Conservation (phyloP, 176 grass and related monocot species). For the Cenchrus purpureus region DNA sequence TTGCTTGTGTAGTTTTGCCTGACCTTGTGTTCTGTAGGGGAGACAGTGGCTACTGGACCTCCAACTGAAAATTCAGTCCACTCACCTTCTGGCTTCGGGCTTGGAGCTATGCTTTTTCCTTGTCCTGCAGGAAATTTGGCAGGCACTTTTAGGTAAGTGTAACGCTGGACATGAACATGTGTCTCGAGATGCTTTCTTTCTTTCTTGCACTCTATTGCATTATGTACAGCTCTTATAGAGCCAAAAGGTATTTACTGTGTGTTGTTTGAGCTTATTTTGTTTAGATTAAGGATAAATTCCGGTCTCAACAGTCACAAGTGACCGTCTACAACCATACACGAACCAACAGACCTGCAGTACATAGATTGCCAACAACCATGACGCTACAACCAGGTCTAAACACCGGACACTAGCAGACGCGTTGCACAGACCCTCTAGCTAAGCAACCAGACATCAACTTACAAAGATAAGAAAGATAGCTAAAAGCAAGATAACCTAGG, state of each 20-base stretch:
- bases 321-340: no score
- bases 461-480: no score
- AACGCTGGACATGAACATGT: constrained; percentile 42
- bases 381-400: no score
- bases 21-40: constrained; percentile 38
- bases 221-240: constrained; percentile 5
- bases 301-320: no score
- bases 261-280: background rate
- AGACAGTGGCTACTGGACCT: constrained; percentile 37
- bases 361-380: no score
- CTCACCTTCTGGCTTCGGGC: constrained; percentile 22
- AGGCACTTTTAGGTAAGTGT: constrained; percentile 33
- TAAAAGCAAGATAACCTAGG: no score
- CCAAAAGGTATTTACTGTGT: background rate
- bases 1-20: constrained; percentile 36
- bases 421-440: no score
- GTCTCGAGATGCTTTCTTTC: constrained; percentile 42
- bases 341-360: no score
- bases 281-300: no score
- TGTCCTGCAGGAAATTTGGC: constrained; percentile 34
- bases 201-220: constrained; percentile 30
- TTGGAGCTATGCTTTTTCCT: constrained; percentile 26
- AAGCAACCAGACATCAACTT: no score
- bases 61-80: constrained; percentile 48
- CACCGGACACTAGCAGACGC: no score